These are phyloP conservation scores for Clonostachys chloroleuca DNA, from an alignment of 2,329 filamentous ascomycete genomes.

Conservation along the genomic window DNA sequence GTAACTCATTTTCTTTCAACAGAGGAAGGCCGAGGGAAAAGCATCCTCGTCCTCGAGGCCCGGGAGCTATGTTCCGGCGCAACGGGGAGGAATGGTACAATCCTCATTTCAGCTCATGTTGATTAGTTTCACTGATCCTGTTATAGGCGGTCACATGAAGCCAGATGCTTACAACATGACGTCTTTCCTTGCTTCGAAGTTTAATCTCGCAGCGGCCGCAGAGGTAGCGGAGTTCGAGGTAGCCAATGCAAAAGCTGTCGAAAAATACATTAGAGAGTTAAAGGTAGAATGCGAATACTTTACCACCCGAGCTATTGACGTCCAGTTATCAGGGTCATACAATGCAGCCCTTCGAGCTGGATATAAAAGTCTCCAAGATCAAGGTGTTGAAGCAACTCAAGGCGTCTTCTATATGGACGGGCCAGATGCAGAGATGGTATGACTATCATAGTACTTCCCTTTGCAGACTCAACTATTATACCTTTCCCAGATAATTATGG, in stretches of 20 bases:
- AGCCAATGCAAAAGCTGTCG: conserved; percentile 15
- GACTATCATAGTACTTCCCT: background rate
- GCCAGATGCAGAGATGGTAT: conserved; percentile 15
- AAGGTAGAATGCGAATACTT: conserved; percentile 39
- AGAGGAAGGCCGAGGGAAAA: background rate
- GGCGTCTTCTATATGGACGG: conserved; percentile 18
- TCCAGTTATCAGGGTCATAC: conserved; percentile 18
- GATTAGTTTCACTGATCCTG: background rate
- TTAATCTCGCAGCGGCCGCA: conserved; percentile 9
- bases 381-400: conserved; percentile 9
- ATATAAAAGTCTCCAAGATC: conserved; percentile 20
- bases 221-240: conserved; percentile 14
- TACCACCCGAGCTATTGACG: conserved; percentile 30
- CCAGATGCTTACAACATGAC: conserved; percentile 10
- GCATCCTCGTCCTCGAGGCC: conserved; percentile 24
- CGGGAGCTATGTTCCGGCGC: conserved; percentile 27
- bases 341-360: conserved; percentile 13
- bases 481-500: background rate
- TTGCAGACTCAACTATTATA: background rate
- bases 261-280: conserved; percentile 5
- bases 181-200: conserved; percentile 5
- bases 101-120: conserved; percentile 1
- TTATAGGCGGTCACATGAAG: conserved; percentile 13
- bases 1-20: conserved; percentile 7
- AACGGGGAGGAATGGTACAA: conserved; percentile 23